These are phyloP conservation scores for Clathrospora elynae DNA, from an alignment of 2,329 filamentous ascomycete genomes.

Conservation along the genomic window DNA sequence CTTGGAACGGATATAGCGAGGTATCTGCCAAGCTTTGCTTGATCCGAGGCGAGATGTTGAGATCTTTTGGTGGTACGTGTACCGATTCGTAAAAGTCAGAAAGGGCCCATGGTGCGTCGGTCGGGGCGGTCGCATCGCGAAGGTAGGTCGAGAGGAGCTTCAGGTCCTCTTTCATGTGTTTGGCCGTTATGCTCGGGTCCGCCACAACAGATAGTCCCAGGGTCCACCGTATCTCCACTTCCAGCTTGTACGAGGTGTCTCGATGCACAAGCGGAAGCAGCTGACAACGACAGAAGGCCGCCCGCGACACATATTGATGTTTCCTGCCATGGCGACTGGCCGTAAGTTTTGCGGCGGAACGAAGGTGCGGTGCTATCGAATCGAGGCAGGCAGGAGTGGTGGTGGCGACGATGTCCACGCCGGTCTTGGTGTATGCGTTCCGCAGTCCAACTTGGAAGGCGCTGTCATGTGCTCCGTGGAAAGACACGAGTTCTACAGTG, in stretches of 20 bases:
- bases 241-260: constrained; percentile 19
- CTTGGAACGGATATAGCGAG: constrained; percentile 73
- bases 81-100: constrained; percentile 73
- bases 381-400: constrained; percentile 19
- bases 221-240: constrained; percentile 39
- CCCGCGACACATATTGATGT: constrained; percentile 20
- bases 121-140: constrained; percentile 11
- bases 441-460: constrained; percentile 28
- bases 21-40: constrained; percentile 43
- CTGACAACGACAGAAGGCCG: constrained; percentile 35
- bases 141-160: constrained; percentile 35
- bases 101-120: constrained; percentile 51
- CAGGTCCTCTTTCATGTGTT: constrained; percentile 32
- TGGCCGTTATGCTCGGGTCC: constrained; percentile 15
- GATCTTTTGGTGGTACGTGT: constrained; percentile 61
- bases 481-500: constrained; percentile 30
- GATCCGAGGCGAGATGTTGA: constrained; percentile 37
- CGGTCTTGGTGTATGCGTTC: constrained; percentile 18
- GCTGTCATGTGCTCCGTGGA: constrained; percentile 15
- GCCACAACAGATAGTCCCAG: constrained; percentile 38
- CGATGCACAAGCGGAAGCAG: constrained; percentile 16
- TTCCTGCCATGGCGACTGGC: constrained; percentile 26
- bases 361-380: constrained; percentile 28
- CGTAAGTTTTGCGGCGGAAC: constrained; percentile 26
- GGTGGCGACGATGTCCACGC: constrained; percentile 29